These are phyloP conservation scores for Globisporangium abappressorium DNA, from an alignment of 352 stramenopile genomes.

Conservation along the genomic window DNA sequence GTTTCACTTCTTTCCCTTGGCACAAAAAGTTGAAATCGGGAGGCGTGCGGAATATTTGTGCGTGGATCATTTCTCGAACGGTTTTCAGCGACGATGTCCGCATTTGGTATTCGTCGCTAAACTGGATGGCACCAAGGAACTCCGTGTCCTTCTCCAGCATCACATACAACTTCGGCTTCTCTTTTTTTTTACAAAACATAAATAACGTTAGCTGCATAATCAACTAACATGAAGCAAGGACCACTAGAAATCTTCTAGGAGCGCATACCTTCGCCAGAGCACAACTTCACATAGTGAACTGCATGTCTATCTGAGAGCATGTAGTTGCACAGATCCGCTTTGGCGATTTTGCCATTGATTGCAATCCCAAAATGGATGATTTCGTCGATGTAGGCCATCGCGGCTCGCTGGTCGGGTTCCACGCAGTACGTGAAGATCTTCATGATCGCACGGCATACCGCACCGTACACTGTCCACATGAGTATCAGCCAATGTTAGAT, in stretches of 20 bases:
- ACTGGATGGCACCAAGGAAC: conserved; percentile 61
- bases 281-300: conserved; percentile 64
- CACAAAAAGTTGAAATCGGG: conserved; percentile 51
- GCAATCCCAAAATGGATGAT: conserved; percentile 33
- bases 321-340: conserved; percentile 39
- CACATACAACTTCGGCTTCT: conserved; percentile 62
- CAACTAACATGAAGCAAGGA: not conserved
- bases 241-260: not conserved
- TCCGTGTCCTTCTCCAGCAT: conserved; percentile 58
- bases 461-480: conserved; percentile 35
- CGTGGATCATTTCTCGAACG: conserved; percentile 47
- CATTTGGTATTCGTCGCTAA: conserved; percentile 53
- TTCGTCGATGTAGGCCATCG: conserved; percentile 41
- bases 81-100: conserved; percentile 38
- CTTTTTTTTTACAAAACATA: conserved; percentile 17
- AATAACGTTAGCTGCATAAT: not conserved
- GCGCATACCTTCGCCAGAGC: conserved; percentile 40
- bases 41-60: conserved; percentile 37
- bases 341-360: conserved; percentile 26
- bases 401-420: conserved; percentile 32
- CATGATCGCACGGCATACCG: conserved; percentile 43
- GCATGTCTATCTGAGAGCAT: conserved; percentile 51
- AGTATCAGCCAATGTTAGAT: conserved; percentile 4
- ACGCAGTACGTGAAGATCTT: conserved; percentile 61
- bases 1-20: conserved; percentile 45